phyloP scores from a whole-genome alignment of 1,139 yeast genomes.

The Debaryomycetaceae sp. region DNA sequence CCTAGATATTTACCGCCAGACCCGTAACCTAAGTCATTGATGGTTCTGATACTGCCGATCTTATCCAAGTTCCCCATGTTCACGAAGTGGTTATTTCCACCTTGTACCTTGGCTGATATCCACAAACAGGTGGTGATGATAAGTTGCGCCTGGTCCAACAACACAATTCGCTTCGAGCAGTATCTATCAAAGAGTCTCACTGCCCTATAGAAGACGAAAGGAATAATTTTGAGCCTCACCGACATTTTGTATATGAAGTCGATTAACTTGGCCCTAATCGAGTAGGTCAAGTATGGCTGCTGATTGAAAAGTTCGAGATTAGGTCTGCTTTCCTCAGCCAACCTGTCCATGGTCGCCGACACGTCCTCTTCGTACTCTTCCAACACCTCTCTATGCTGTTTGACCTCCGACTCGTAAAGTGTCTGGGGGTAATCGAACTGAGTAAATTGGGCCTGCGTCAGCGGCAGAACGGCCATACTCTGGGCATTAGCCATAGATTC shows the following conservation, averaged over 20 bases:
- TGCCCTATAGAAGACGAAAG: slow-evolving; percentile 77
- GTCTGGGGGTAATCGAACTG: slow-evolving; percentile 46
- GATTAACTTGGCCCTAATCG: slow-evolving; percentile 82
- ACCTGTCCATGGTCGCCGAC: slow-evolving; percentile 22
- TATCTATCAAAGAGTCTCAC: slow-evolving; percentile 84
- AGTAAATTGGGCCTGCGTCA: slow-evolving; percentile 12
- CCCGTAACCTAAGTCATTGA: slow-evolving; percentile 44
- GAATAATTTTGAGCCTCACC: slow-evolving; percentile 66
- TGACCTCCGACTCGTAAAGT: slow-evolving; percentile 49
- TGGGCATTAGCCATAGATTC: background rate
- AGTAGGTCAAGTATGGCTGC: slow-evolving; percentile 93
- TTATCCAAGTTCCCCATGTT: slow-evolving; percentile 39
- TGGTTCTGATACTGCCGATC: slow-evolving; percentile 28
- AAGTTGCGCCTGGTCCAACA: slow-evolving; percentile 85
- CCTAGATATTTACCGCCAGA: slow-evolving; percentile 73
- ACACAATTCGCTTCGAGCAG: slow-evolving; percentile 87
- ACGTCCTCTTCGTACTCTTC: slow-evolving; percentile 40
- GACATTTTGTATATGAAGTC: slow-evolving; percentile 85
- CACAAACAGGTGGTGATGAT: slow-evolving; percentile 94
- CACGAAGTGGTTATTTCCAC: slow-evolving; percentile 68
- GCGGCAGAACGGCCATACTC: background rate
- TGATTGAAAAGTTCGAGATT: slow-evolving; percentile 74
- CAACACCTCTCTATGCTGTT: slow-evolving; percentile 40
- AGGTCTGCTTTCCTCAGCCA: slow-evolving; percentile 33
- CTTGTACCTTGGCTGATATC: slow-evolving; percentile 76